These are phyloP conservation scores for Aspergillus oerlinghausenensis DNA, from an alignment of 2,329 filamentous ascomycete genomes.

Conservation along the genomic window DNA sequence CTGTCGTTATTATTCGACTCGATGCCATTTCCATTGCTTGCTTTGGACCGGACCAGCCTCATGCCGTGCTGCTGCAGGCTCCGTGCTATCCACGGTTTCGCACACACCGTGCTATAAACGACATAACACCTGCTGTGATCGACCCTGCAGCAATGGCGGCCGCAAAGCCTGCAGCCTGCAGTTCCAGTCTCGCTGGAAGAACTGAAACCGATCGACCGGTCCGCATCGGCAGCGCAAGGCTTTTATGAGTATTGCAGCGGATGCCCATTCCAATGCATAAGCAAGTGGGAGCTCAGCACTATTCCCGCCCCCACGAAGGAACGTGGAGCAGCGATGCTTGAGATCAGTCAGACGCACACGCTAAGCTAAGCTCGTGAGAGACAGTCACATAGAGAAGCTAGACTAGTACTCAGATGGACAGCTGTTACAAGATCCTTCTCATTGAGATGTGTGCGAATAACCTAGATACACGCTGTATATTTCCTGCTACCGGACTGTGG, in stretches of 20 bases:
- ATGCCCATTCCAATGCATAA: neutral
- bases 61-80: neutral
- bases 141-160: neutral
- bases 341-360: neutral
- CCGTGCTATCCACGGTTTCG: neutral
- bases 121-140: neutral
- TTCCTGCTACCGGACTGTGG: neutral
- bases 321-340: neutral
- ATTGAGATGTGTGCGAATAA: neutral
- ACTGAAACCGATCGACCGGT: neutral
- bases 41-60: neutral
- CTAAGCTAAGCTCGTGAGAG: too few relatives aligned
- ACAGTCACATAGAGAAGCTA: neutral
- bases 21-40: neutral
- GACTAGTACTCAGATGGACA: neutral
- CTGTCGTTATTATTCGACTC: neutral
- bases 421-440: neutral
- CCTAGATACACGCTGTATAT: neutral
- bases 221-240: neutral
- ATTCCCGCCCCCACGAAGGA: neutral
- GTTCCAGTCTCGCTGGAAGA: neutral
- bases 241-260: neutral
- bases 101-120: neutral
- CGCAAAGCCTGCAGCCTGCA: neutral
- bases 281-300: neutral